Base-by-base conservation (phyloP, 768 basidiomycete species). In the Lentinus tigrinus region DNA sequence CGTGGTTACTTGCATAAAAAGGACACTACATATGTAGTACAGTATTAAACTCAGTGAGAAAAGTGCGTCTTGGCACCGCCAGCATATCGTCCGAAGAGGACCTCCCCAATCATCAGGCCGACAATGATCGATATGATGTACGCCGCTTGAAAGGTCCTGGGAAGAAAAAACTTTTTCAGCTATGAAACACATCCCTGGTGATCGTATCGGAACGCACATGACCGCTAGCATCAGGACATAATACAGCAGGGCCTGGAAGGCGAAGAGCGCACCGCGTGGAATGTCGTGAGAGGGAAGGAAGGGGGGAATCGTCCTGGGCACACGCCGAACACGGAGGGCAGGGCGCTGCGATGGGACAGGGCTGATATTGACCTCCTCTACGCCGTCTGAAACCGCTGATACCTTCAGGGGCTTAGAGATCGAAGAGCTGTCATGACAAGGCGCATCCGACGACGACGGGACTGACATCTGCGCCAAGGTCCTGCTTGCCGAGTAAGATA, bases 81-180 rank as follows among this genome's bases (percentile, higher is more conserved):
- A 46, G n/a, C 24, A 38, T 85, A 72, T 56, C 88, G 77, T 9
- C 88, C 88, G 64, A 91, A 89, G 31, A 86, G 54, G 17, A 84
- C 70, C 74, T 95, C 93, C 11, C 93, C 94, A 17, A 89, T 69
- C 9, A 84, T 88, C 28, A 88, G 73, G 1, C 93, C 93, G 2
- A 83, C 54, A 14, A 93, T 68, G 59, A 94, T 82, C 11, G 87
- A 78, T 34, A 95, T 81, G 55, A 95, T 78, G 67, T 83, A 95
- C 26, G 83, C 87, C 4, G 81, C 87, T 63, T 93, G 85, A 73
- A 89, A 95, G 6, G 89, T 89, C 94, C 93, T 95, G 67, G 37
- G 31, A 31, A 31, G 31, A 62, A 56, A 60, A 71, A 57, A 60
- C 43, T 56, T 37, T 38, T 52, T 23, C 47, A 23, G 67, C 62